Evolutionary conservation across 176 grass and related monocot species (phyloP), one percentile per base, ranked within the genome.

Genomic region (Bothriochloa decipiens): DNA sequence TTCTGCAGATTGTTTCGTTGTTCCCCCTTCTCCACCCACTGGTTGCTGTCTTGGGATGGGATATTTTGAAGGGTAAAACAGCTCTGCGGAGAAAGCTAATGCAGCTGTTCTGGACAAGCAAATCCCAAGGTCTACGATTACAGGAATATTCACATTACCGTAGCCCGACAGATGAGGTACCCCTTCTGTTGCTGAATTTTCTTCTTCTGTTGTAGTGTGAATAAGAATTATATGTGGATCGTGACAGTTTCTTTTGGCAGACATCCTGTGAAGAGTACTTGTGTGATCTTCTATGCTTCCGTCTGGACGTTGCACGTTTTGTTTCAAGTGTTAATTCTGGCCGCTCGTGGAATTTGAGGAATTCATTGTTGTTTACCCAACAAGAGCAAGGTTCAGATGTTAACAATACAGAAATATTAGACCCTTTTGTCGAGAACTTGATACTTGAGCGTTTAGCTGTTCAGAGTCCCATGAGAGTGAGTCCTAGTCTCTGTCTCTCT

Each of bases 401-500:
- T 72, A 72, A 78, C 61, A 72, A 71, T 72, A 83, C 68, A 79
- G 91, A 81, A 66, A 87, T 89, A 84, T 72, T 82, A 78, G 96
- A 98, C 47, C 82, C 92, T 89, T 98, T 98, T 92, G 96, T 95
- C 35, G 93, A 98, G 77, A 98, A 98, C 79, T 87, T 98, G 76
- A 93, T 98, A 91, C 96, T 95, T 78, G 91, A 98, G 77, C 88
- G 89, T 65, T 45, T 98, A 84, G 90, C 91, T 67, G 91, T 95
- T 80, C 96, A 95, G 88, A 90, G 93, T 77, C 92, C 96, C 74
- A 95, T 98, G 76, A 98, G 83, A 86, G 93, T 94, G 74, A 82
- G 87, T 87, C 62, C 8, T 49, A 42, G 10, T 60, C 78, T 46
- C 40, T 77, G 10, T 61, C 55, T 60, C 22, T 52, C 47, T 47